Conservation (phyloP, 1,284 basidiomycete species). For the Veloporphyrellus conicus region DNA sequence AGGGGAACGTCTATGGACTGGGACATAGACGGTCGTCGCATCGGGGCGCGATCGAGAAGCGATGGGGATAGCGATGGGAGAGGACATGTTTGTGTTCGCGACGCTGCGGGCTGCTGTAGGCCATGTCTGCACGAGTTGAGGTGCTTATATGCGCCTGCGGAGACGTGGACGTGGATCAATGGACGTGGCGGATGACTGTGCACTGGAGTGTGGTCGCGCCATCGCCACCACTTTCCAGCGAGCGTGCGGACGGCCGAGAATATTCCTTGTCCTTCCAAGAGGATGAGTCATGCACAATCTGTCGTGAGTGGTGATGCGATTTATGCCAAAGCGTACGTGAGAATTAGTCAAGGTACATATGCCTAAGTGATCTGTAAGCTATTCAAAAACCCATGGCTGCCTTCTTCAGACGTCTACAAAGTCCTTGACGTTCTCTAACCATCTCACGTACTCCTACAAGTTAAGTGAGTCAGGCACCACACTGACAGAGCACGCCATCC, state of each 20-base stretch:
- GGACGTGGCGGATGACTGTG: not conserved
- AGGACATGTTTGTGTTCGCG: constrained; percentile 15
- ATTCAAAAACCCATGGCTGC: not conserved
- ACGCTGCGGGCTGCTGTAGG: not conserved
- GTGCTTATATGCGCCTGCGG: constrained; percentile 13
- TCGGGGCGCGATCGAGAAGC: too few species aligned
- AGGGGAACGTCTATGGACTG: constrained; percentile 24
- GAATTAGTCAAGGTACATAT: constrained; percentile 15
- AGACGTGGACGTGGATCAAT: constrained; percentile 2
- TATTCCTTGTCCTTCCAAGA: constrained; percentile 16
- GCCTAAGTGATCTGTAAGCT: not conserved
- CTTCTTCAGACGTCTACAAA: constrained; percentile 75
- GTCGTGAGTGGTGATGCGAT: constrained; percentile 19
- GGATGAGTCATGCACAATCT: not conserved
- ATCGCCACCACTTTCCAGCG: not conserved
- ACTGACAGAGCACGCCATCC: not conserved
- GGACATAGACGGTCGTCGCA: constrained; percentile 19
- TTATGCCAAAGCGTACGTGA: constrained; percentile 7
- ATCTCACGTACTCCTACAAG: constrained; percentile 82
- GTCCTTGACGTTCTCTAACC: constrained; percentile 79
- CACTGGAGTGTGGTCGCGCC: too few species aligned
- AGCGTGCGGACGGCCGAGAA: constrained; percentile 14
- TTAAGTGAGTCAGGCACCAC: constrained; percentile 11
- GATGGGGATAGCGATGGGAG: constrained; percentile 9
- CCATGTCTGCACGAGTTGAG: not conserved